Evolutionary conservation across 2,329 filamentous ascomycete species (phyloP), one percentile per base, ranked within the genome.

Genomic region (Harringtonia aguacate): DNA sequence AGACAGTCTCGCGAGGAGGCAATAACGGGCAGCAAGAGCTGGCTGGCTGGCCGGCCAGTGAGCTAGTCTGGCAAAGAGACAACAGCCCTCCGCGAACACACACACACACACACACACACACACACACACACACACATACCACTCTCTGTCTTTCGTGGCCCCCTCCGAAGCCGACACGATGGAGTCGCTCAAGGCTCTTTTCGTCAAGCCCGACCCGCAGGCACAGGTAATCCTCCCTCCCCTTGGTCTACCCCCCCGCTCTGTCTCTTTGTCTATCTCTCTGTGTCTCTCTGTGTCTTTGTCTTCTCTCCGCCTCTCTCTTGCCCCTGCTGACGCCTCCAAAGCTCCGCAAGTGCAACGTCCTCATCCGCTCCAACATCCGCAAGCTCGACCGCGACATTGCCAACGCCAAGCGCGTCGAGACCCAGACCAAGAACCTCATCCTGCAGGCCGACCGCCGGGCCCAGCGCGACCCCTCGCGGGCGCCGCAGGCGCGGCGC

Each of bases 361-460:
- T 79, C 49, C 77, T 97, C 49, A 84, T 98, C 56, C 86, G 90
- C 48, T 70, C 80, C 60, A 95, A 97, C 65, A 84, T 87, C 50
- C 88, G 92, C 58, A 90, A 94, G 60, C 77, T 98, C 56, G 92
- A 98, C 63, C 89, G 92, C 59, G 89, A 97, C 65, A 90, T 98
- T 60, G 66, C 73, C 43, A 72, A 80, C 52, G 77, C 92, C 52
- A 89, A 86, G 62, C 69, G 77, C 45, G 81, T 86, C 52, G 90
- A 98, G 62, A 66, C 67, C 58, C 94, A 92, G 64, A 89, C 89
- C 50, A 88, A 87, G 58, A 82, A 77, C 61, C 78, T 86, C 53
- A 97, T 97, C 62, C 61, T 94, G 44, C 77, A 81, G 56, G 86
- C 90, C 55, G 86, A 87, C 57, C 81, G 78, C 58, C 85, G 90